Conservation (phyloP, 179 eudicot genomes). For the Carnegiea gigantea region DNA sequence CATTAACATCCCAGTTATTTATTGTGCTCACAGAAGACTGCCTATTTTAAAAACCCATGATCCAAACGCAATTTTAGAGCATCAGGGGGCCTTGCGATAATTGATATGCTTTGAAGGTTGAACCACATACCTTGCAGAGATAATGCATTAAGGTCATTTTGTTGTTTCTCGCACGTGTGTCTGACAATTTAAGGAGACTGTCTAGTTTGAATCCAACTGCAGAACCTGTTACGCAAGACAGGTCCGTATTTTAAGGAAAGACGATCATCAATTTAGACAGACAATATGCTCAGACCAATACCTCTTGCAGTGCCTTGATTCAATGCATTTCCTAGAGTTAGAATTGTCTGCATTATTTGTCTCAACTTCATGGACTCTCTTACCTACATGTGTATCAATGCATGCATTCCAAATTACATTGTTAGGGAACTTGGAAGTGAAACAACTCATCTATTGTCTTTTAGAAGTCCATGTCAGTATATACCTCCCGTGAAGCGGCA, state of each 20-base stretch:
- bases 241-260: neutral
- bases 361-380: slow-evolving; percentile 84
- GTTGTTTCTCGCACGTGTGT: slow-evolving; percentile 95
- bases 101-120: slow-evolving; percentile 14
- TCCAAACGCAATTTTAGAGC: neutral
- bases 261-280: slow-evolving; percentile 3
- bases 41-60: neutral
- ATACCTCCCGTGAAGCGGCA: slow-evolving; percentile 83
- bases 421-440: neutral
- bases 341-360: slow-evolving; percentile 94
- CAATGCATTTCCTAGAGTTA: slow-evolving; percentile 92
- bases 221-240: slow-evolving; percentile 57
- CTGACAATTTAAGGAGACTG: slow-evolving; percentile 93
- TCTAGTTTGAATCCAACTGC: slow-evolving; percentile 96
- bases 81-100: neutral
- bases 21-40: neutral
- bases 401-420: neutral
- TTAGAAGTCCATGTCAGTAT: slow-evolving; percentile 5
- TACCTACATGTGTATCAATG: slow-evolving; percentile 48
- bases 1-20: neutral
- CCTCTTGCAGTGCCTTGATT: slow-evolving; percentile 99
- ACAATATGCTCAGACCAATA: slow-evolving; percentile 30
- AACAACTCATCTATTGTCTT: neutral
- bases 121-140: slow-evolving; percentile 75
- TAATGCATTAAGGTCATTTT: slow-evolving; percentile 99